Conservation (phyloP, 1,139 yeast species). For the Candida pseudoviswanathii region DNA sequence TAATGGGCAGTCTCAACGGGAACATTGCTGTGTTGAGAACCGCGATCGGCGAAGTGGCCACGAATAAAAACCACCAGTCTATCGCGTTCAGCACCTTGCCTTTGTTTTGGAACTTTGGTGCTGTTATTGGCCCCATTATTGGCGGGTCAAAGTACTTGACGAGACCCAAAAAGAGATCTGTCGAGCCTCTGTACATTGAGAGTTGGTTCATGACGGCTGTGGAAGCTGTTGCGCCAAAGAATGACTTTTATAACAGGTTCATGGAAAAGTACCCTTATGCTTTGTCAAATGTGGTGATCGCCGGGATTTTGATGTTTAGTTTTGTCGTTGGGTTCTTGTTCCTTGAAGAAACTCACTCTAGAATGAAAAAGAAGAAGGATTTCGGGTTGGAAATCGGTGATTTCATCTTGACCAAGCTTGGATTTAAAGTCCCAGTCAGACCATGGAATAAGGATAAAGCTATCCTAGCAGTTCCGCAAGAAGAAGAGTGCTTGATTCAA, state of each 20-base stretch:
- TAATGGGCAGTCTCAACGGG: constrained; percentile 39
- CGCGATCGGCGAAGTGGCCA: constrained; percentile 40
- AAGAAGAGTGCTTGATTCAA: not conserved
- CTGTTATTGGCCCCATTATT: constrained; percentile 56
- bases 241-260: constrained; percentile 10
- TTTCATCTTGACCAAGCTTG: constrained; percentile 32
- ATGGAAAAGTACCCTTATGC: constrained; percentile 51
- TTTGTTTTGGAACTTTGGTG: constrained; percentile 36
- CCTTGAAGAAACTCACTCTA: constrained; percentile 60
- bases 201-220: constrained; percentile 29
- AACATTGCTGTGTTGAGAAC: constrained; percentile 41
- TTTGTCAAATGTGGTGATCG: constrained; percentile 58
- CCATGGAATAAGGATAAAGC: constrained; percentile 29
- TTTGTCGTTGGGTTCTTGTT: constrained; percentile 50
- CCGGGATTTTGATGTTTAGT: constrained; percentile 36
- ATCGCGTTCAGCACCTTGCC: constrained; percentile 40
- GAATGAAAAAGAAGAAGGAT: constrained; percentile 43
- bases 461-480: not conserved
- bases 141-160: constrained; percentile 50
- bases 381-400: constrained; percentile 57
- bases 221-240: constrained; percentile 48
- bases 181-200: constrained; percentile 5
- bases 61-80: constrained; percentile 39
- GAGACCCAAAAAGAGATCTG: constrained; percentile 22
- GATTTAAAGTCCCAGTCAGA: constrained; percentile 31